These are phyloP conservation scores for Cryomyces antarcticus DNA, from an alignment of 495 filamentous ascomycete species.

Conservation along the genomic window DNA sequence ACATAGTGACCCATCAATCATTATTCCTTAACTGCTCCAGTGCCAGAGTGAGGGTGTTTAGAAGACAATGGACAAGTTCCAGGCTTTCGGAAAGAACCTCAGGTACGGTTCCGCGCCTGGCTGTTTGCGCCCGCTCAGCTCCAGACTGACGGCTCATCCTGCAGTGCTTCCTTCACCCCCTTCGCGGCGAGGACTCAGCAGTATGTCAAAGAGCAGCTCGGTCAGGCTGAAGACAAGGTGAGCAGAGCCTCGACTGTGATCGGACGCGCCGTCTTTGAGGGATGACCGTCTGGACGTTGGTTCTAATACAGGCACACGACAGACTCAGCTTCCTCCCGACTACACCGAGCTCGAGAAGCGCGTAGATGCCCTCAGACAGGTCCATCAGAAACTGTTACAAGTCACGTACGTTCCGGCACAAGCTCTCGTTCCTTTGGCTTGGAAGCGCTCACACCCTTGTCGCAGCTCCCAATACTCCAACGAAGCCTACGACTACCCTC, in stretches of 20 bases:
- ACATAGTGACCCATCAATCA: too few species aligned
- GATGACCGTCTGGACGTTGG: not conserved
- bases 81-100: not conserved
- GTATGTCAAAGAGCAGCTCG: constrained; percentile 90
- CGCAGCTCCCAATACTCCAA: constrained; percentile 83
- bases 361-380: constrained; percentile 90
- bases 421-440: not conserved
- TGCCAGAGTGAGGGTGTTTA: too few species aligned
- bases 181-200: constrained; percentile 89
- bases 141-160: constrained; percentile 12
- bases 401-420: constrained; percentile 56
- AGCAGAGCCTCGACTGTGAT: constrained; percentile 1
- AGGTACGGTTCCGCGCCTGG: not conserved
- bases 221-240: constrained; percentile 88
- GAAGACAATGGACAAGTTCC: not conserved
- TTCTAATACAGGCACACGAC: not conserved
- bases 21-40: not conserved
- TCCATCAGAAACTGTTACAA: constrained; percentile 86
- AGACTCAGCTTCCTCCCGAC: constrained; percentile 91
- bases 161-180: constrained; percentile 55
- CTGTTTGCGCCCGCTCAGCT: constrained; percentile 1
- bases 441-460: constrained; percentile 1
- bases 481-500: constrained; percentile 97
- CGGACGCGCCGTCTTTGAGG: too few species aligned
- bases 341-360: constrained; percentile 98